A percentile compares a stretch with the other conserved stretches of the same genome.
Evolutionary conservation across 768 basidiomycete species (phyloP).

Genomic region (Boletellus ananiceps): DNA sequence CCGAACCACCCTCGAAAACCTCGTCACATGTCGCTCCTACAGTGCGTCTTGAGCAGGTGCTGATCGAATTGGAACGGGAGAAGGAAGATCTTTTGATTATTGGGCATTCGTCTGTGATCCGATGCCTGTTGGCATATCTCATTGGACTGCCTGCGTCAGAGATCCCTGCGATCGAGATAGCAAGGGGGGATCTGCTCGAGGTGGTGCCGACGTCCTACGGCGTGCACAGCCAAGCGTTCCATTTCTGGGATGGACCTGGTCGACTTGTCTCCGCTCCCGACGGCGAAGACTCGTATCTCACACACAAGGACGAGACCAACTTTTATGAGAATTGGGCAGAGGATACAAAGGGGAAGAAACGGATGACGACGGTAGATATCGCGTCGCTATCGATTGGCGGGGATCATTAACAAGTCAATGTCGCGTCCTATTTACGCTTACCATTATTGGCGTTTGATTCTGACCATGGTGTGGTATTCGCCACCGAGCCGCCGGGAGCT

Average conservation of each 20-base stretch:
- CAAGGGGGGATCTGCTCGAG: slow-evolving; percentile 94
- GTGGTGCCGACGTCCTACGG: slow-evolving; percentile 87
- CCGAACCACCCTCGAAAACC: neutral
- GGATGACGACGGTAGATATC: slow-evolving; percentile 30
- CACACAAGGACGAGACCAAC: slow-evolving; percentile 59
- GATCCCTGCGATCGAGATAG: slow-evolving; percentile 96
- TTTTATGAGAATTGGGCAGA: slow-evolving; percentile 90
- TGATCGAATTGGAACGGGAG: slow-evolving; percentile 92
- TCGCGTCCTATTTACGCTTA: neutral
- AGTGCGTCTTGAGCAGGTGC: slow-evolving; percentile 91
- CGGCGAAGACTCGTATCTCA: slow-evolving; percentile 27
- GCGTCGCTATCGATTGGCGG: slow-evolving; percentile 20
- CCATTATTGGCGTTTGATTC: neutral
- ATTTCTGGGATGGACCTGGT: slow-evolving; percentile 90
- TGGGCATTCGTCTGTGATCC: slow-evolving; percentile 94
- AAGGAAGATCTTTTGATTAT: slow-evolving; percentile 94
- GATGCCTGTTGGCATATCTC: slow-evolving; percentile 89
- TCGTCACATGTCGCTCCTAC: neutral
- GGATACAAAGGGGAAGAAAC: slow-evolving; percentile 60
- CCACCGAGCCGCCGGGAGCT: slow-evolving; percentile 73
- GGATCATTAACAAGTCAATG: slow-evolving; percentile 2
- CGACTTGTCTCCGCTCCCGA: slow-evolving; percentile 41
- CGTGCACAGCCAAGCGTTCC: slow-evolving; percentile 84
- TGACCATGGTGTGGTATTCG: slow-evolving; percentile 55
- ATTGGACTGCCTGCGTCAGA: slow-evolving; percentile 93